Evolutionary conservation across 768 basidiomycete genomes (phyloP), one percentile per base, ranked within the genome.

Genomic region (Dentipellis fragilis): DNA sequence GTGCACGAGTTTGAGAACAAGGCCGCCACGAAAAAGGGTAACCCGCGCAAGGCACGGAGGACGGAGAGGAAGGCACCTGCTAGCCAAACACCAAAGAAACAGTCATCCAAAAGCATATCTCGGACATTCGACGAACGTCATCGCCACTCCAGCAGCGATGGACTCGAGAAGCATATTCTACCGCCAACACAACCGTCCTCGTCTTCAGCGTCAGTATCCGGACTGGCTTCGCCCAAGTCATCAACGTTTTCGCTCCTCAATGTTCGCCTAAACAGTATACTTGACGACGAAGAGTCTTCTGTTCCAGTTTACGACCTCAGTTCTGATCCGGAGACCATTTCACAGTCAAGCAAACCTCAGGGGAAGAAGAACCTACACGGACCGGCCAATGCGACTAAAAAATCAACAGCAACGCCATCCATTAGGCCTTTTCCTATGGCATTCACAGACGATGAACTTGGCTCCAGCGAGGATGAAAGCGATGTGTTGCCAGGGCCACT

Each of bases 1-100:
- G 84, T 85, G 4, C 69, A 77, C 45, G 76, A 76, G 16, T 93
- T 76, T 59, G 81, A 89, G 56, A 76, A 72, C 10, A 61, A 63
- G 14, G 68, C 75, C 29, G 29, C 29, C 3, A 6, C 29, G 59
- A 72, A 73, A 57, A 68, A 65, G 57, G 88, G 83, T 61, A 66
- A 67, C 39, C 71, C 67, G 39, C 81, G 80, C 67, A 79, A 83
- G 64, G 64, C 71, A 19, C 14, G n/a, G 14, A 45, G 3, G 6
- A 29, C 29, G 6, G 29, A 29, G 29, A 29, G 6, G 29, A 29
- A 29, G 29, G 6, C 29, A 29, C 29, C 29, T 29, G 29, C 29
- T 6, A 29, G 29, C 29, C 29, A 29, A 3, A 29, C 3, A 29
- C 29, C 3, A 29, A 6, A 6, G 6, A 29, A 29, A 6, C 29